Evolutionary conservation across 768 basidiomycete species (phyloP).

Genomic region (Xanthoconium stramineum): DNA sequence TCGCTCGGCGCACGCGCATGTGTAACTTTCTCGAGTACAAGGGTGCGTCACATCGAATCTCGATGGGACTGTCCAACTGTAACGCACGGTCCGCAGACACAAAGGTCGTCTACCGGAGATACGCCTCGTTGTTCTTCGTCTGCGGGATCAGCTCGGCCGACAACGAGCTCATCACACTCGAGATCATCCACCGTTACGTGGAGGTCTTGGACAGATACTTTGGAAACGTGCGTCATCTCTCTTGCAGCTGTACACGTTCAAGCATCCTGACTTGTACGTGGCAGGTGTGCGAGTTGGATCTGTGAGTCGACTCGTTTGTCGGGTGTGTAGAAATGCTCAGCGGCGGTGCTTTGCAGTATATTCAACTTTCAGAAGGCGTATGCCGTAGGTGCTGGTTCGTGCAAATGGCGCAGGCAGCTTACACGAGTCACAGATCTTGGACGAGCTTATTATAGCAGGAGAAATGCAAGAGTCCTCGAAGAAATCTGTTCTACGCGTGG

Average conservation of each 20-base stretch:
- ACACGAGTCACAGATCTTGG: conserved; percentile 58
- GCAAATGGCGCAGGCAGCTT: background rate
- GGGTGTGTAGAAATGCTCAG: background rate
- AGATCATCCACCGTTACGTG: conserved; percentile 92
- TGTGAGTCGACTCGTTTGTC: conserved; percentile 47
- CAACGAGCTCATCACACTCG: conserved; percentile 89
- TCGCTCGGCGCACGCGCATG: conserved; percentile 85
- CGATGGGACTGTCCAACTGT: background rate
- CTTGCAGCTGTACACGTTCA: background rate
- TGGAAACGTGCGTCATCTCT: conserved; percentile 36
- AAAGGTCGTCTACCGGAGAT: conserved; percentile 92
- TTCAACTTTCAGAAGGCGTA: conserved; percentile 99
- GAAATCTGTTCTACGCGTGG: conserved; percentile 61
- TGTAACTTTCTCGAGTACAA: conserved; percentile 98
- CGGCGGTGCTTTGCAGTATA: conserved; percentile 52
- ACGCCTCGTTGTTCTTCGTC: conserved; percentile 95
- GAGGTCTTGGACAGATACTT: conserved; percentile 75
- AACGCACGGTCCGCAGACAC: conserved; percentile 43
- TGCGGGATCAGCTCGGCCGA: conserved; percentile 78
- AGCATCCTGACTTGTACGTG: background rate
- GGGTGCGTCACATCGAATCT: conserved; percentile 45
- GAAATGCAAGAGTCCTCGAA: conserved; percentile 93
- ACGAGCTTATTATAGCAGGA: conserved; percentile 91
- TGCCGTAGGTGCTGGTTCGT: conserved; percentile 47
- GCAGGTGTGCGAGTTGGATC: conserved; percentile 87